Evolutionary conservation across 306 rosid species (phyloP).

Genomic region (Dryas octopetala): DNA sequence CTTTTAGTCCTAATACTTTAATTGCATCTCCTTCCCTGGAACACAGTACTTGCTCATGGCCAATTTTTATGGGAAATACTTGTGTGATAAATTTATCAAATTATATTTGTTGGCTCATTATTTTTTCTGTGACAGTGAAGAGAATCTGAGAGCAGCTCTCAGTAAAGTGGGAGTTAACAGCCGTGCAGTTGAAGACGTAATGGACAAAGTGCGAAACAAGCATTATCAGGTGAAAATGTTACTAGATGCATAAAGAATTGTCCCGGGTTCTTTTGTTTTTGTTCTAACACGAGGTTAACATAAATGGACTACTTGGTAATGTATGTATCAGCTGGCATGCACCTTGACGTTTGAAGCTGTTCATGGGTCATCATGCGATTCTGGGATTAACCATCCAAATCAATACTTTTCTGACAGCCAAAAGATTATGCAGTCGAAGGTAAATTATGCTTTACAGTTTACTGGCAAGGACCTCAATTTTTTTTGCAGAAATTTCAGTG

Average conservation of each 20-base stretch:
- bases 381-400: constrained; percentile 99
- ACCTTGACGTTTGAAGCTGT: constrained; percentile 91
- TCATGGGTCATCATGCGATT: constrained; percentile 65
- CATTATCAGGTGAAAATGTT: constrained; percentile 72
- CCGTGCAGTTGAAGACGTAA: constrained; percentile 66
- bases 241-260: constrained; percentile 22
- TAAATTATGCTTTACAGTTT: constrained; percentile 12
- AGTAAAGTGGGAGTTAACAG: constrained; percentile 78
- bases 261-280: constrained; percentile 17
- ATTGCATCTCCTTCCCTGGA: neutral
- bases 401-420: constrained; percentile 89
- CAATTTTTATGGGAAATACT: neutral
- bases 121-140: constrained; percentile 60
- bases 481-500: neutral
- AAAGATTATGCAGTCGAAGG: constrained; percentile 61
- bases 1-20: neutral
- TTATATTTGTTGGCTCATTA: constrained; percentile 2
- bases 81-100: neutral
- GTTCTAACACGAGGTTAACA: constrained; percentile 17
- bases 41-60: constrained; percentile 3
- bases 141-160: constrained; percentile 88
- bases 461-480: neutral
- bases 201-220: constrained; percentile 79
- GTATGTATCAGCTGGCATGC: constrained; percentile 76
- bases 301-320: constrained; percentile 30